These are phyloP conservation scores for Cladosporium sp. DNA, from an alignment of 2,329 filamentous ascomycete genomes.

Conservation along the genomic window DNA sequence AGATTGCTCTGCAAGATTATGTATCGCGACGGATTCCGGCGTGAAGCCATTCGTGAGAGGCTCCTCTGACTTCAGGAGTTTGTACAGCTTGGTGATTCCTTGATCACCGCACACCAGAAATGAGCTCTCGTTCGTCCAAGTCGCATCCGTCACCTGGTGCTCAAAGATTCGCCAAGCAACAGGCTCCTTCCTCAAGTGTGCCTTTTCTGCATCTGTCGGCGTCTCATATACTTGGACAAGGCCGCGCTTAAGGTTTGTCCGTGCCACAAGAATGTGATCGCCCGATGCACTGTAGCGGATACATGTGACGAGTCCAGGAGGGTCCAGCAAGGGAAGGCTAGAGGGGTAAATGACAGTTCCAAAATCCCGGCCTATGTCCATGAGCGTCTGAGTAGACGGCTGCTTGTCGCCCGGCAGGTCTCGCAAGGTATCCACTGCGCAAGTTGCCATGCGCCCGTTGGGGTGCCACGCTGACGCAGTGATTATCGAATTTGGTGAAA, in stretches of 20 bases:
- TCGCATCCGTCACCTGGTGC: conserved; percentile 37
- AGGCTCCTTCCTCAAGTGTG: conserved; percentile 27
- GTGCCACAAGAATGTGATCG: conserved; percentile 24
- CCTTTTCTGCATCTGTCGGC: not conserved
- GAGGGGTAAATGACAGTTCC: conserved; percentile 18
- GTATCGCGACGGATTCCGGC: conserved; percentile 6
- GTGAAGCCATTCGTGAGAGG: conserved; percentile 6
- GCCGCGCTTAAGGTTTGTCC: conserved; percentile 26
- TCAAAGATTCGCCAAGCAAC: conserved; percentile 37
- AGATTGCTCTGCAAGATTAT: conserved; percentile 5
- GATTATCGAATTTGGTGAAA: conserved; percentile 23
- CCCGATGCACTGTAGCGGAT: conserved; percentile 28
- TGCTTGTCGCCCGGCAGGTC: conserved; percentile 18
- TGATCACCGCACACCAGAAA: conserved; percentile 41
- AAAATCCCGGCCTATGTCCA: conserved; percentile 21
- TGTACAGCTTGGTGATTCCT: conserved; percentile 12
- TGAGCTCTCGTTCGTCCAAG: conserved; percentile 37
- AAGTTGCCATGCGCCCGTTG: conserved; percentile 25
- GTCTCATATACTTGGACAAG: conserved; percentile 28
- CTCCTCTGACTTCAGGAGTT: not conserved
- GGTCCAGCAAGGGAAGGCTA: conserved; percentile 20
- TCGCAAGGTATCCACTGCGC: conserved; percentile 22
- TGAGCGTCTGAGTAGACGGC: conserved; percentile 19
- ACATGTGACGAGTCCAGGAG: conserved; percentile 23
- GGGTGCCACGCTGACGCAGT: conserved; percentile 32